Evolutionary conservation across 164 flowering plant species (phyloP).

Genomic region (Platanus orientalis): DNA sequence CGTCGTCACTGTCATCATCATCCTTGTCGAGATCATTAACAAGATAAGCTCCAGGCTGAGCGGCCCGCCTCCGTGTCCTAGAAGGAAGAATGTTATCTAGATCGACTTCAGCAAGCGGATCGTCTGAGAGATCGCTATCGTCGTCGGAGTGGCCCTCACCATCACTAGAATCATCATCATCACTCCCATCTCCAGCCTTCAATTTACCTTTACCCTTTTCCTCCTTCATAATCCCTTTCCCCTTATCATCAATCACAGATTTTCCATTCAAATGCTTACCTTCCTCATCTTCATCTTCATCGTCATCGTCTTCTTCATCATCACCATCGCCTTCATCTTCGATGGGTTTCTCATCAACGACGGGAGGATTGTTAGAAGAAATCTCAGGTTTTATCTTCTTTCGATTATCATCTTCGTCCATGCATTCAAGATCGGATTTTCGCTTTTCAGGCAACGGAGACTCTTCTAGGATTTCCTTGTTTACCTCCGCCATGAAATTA

Average conservation of each 20-base stretch:
- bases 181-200: constrained; percentile 27
- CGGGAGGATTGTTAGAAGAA: constrained; percentile 7
- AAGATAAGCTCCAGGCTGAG: constrained; percentile 43
- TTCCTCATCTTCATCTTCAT: constrained; percentile 20
- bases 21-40: constrained; percentile 29
- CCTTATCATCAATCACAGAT: constrained; percentile 40
- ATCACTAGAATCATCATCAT: constrained; percentile 28
- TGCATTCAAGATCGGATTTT: constrained; percentile 23
- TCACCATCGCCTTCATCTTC: constrained; percentile 18
- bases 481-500: constrained; percentile 40
- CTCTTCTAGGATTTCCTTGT: constrained; percentile 22
- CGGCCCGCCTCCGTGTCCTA: constrained; percentile 55
- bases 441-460: constrained; percentile 47
- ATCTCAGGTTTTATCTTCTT: constrained; percentile 39
- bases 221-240: constrained; percentile 49
- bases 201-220: constrained; percentile 62
- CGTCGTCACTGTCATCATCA: constrained; percentile 43
- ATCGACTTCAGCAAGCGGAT: constrained; percentile 88
- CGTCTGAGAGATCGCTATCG: constrained; percentile 64
- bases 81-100: constrained; percentile 77
- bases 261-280: constrained; percentile 26
- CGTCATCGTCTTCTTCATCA: constrained; percentile 8
- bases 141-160: constrained; percentile 26
- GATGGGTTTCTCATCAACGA: constrained; percentile 4
- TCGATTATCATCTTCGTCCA: constrained; percentile 17